Conservation (phyloP, 164 flowering plant species). For the Santalum album region DNA sequence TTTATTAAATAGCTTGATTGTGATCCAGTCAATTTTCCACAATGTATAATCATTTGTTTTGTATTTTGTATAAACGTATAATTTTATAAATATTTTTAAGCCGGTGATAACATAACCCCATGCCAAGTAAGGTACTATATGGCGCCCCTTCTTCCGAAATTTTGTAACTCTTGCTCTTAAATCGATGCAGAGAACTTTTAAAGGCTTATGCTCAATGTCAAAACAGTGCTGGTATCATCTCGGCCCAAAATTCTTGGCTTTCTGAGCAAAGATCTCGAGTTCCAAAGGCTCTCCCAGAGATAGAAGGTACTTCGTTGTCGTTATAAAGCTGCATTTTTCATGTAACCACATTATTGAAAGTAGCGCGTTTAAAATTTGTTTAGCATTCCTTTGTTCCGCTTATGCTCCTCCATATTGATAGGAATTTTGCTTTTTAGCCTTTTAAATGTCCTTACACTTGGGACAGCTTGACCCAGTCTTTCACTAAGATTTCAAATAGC, state of each 20-base stretch:
- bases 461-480: no score
- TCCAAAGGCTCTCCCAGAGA: slow-evolving; percentile 20
- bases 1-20: no score
- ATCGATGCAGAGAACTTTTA: slow-evolving; percentile 61
- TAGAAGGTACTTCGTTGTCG: slow-evolving; percentile 28
- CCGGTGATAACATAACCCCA: neutral
- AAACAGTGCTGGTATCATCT: slow-evolving; percentile 69
- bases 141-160: neutral
- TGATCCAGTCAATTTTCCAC: no score
- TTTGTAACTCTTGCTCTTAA: neutral
- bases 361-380: no score
- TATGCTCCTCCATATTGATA: no score
- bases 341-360: no score
- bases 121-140: no score
- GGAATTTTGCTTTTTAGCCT: no score
- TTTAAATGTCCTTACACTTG: no score
- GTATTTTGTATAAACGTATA: neutral
- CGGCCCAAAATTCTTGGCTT: slow-evolving; percentile 85
- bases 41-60: neutral
- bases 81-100: neutral
- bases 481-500: no score
- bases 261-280: slow-evolving; percentile 41
- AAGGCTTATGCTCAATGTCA: slow-evolving; percentile 78
- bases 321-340: no score
- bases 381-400: no score